phyloP scores from a whole-genome alignment of 495 filamentous ascomycete genomes.

The Penicillium cinerascens region DNA sequence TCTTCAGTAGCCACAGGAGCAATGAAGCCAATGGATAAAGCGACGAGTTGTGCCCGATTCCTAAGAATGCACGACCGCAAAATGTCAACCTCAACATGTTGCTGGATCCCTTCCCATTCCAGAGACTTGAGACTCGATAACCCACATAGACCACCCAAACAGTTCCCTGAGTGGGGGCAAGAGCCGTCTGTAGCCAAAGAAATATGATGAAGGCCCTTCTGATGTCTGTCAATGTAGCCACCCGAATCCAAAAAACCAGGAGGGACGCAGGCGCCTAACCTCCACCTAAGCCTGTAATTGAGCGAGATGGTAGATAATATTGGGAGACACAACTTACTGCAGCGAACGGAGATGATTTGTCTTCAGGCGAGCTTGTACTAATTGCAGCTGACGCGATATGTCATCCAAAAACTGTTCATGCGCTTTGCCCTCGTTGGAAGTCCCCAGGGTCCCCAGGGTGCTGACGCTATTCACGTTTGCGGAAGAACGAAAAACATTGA shows the following conservation, averaged over 20 bases:
- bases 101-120: constrained; percentile 14
- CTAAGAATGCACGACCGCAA: constrained; percentile 3
- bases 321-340: background rate
- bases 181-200: constrained; percentile 10
- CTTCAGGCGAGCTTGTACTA: background rate
- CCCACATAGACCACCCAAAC: constrained; percentile 1
- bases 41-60: constrained; percentile 2
- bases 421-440: constrained; percentile 6
- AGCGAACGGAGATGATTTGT: constrained; percentile 5
- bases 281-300: constrained; percentile 5
- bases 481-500: constrained; percentile 1
- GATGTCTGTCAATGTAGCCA: constrained; percentile 4
- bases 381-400: constrained; percentile 3
- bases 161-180: constrained; percentile 6
- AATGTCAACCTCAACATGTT: constrained; percentile 5
- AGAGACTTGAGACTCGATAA: constrained; percentile 2
- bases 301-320: background rate
- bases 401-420: constrained; percentile 11
- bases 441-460: background rate
- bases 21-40: constrained; percentile 4
- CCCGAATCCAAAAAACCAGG: constrained; percentile 7
- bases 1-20: no score
- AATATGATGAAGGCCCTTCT: constrained; percentile 1
- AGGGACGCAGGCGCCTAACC: constrained; percentile 13
- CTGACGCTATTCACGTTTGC: background rate